Percentiles rank a stretch among this genome's conserved stretches.
These are phyloP conservation scores for Mimosa bimucronata DNA, from an alignment of 306 rosid species.

Conservation along the genomic window DNA sequence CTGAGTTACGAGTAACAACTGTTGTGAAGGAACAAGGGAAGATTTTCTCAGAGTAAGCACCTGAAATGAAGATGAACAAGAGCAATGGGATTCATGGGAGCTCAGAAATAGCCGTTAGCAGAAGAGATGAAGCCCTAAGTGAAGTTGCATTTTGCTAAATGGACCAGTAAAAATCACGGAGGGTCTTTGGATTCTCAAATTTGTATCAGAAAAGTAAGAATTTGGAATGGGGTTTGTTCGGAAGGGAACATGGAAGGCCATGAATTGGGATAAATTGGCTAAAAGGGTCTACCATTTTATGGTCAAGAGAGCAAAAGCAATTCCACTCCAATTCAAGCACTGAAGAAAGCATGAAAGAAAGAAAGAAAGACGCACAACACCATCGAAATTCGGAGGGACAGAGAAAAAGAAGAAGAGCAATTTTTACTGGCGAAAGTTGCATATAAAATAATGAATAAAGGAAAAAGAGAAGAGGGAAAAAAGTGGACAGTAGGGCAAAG, in stretches of 20 bases:
- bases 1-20: constrained; percentile 13
- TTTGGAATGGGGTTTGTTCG: constrained; percentile 33
- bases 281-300: constrained; percentile 46
- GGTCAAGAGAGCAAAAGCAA: constrained; percentile 19
- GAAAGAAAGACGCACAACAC: constrained; percentile 28
- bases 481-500: constrained; percentile 13
- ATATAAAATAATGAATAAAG: constrained; percentile 3
- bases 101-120: constrained; percentile 36
- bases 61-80: constrained; percentile 38
- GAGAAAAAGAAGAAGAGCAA: constrained; percentile 11
- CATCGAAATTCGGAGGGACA: constrained; percentile 26
- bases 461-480: not conserved
- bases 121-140: constrained; percentile 37
- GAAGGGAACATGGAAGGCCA: constrained; percentile 14
- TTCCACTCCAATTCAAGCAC: constrained; percentile 17
- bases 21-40: not conserved
- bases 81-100: constrained; percentile 40
- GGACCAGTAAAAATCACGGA: constrained; percentile 18
- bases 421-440: constrained; percentile 29
- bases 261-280: constrained; percentile 37
- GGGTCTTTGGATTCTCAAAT: constrained; percentile 31
- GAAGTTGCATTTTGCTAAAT: constrained; percentile 28
- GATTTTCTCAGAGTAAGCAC: constrained; percentile 31
- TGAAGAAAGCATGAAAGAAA: constrained; percentile 32
- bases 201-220: constrained; percentile 11